phyloP scores from a whole-genome alignment of 208 protist species.

The Tritrichomonas foetus region DNA sequence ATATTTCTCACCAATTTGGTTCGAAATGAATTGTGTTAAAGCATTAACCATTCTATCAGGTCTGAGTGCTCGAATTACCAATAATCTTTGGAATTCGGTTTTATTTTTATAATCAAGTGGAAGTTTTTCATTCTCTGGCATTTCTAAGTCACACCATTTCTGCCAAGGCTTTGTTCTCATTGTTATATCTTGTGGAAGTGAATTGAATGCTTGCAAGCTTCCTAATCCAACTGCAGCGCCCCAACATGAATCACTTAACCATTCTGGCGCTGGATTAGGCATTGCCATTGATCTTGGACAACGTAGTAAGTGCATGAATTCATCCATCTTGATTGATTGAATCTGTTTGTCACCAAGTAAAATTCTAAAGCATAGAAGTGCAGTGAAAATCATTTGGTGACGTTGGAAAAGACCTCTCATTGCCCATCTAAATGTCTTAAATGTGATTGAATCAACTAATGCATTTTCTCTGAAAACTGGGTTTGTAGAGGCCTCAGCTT shows the following conservation, averaged over 20 bases:
- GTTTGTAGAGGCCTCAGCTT: constrained; percentile 51
- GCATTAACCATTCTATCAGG: constrained; percentile 85
- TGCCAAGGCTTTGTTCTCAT: constrained; percentile 64
- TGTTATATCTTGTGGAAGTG: constrained; percentile 63
- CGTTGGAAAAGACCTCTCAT: constrained; percentile 93
- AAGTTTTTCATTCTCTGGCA: constrained; percentile 67
- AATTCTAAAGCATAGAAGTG: constrained; percentile 83
- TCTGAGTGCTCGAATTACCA: constrained; percentile 82
- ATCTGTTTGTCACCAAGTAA: constrained; percentile 54
- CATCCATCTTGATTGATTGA: neutral
- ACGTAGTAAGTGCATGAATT: constrained; percentile 18
- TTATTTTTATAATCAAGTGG: constrained; percentile 86
- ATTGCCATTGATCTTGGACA: constrained; percentile 13
- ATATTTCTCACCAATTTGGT: constrained; percentile 81
- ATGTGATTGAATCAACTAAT: constrained; percentile 3
- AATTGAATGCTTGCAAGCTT: constrained; percentile 60
- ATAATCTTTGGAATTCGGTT: constrained; percentile 79
- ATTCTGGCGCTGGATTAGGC: constrained; percentile 61
- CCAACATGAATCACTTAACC: constrained; percentile 61
- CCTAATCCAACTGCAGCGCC: constrained; percentile 52
- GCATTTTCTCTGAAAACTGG: neutral
- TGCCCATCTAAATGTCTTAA: constrained; percentile 68
- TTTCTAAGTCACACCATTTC: constrained; percentile 63
- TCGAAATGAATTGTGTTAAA: constrained; percentile 78
- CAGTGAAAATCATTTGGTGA: constrained; percentile 95